phyloP scores from a whole-genome alignment of 179 eudicot genomes.

The Spinacia oleracea region DNA sequence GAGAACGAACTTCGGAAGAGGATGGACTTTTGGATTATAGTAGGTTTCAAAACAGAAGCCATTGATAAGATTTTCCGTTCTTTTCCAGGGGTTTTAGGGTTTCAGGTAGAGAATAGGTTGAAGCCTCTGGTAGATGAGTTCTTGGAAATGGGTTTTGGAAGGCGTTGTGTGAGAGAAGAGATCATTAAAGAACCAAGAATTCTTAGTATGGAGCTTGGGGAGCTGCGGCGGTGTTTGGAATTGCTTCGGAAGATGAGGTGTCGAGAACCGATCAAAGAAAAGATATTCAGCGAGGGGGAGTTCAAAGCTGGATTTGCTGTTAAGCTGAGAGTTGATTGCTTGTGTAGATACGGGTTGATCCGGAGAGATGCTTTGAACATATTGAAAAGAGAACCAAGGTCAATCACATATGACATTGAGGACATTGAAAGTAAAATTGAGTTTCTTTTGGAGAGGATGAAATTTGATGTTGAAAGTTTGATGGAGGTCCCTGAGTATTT shows the following conservation, averaged over 20 bases:
- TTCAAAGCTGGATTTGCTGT: conserved; percentile 72
- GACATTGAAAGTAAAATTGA: conserved; percentile 76
- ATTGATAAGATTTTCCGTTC: conserved; percentile 37
- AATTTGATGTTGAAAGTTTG: conserved; percentile 52
- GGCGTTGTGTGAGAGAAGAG: conserved; percentile 45
- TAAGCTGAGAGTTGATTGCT: conserved; percentile 66
- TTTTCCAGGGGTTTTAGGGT: conserved; percentile 55
- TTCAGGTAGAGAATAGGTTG: conserved; percentile 58
- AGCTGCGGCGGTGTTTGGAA: conserved; percentile 61
- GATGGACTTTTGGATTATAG: conserved; percentile 45
- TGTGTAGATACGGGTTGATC: conserved; percentile 64
- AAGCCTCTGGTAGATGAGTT: conserved; percentile 71
- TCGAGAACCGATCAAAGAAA: conserved; percentile 52
- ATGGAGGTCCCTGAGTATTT: conserved; percentile 83
- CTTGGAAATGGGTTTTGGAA: conserved; percentile 53
- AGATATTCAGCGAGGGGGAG: conserved; percentile 56
- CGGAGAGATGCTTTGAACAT: conserved; percentile 74
- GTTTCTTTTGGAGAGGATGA: conserved; percentile 61
- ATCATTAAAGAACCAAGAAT: conserved; percentile 60
- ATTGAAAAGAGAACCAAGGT: conserved; percentile 78
- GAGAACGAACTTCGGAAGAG: conserved; percentile 44
- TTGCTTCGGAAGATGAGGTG: conserved; percentile 65
- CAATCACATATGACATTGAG: conserved; percentile 50
- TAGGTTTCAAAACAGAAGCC: conserved; percentile 40
- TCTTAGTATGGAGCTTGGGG: conserved; percentile 71